phyloP scores from a whole-genome alignment of 345 rosid species.

The Eucalyptus coolabah region DNA sequence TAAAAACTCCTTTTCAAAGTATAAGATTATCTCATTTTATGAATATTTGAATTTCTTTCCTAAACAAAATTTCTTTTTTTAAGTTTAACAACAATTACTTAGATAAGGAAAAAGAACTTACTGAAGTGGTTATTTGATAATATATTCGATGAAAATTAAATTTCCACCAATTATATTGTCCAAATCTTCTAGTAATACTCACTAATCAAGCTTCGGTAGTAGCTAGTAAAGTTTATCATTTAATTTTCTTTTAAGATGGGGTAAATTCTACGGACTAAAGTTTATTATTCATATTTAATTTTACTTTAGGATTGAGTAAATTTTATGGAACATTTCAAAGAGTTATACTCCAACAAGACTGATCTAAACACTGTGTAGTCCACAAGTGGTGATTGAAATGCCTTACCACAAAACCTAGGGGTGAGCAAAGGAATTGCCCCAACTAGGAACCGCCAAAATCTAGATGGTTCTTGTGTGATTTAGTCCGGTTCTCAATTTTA shows the following conservation, averaged over 20 bases:
- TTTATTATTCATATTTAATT: not conserved
- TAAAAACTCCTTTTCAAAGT: not conserved
- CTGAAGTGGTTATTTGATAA: not conserved
- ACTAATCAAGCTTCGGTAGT: not conserved
- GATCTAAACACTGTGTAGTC: not conserved
- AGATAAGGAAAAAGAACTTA: not conserved
- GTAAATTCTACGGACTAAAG: not conserved
- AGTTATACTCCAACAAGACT: not conserved
- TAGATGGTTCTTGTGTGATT: no score
- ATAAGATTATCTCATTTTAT: not conserved
- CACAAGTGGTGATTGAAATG: not conserved
- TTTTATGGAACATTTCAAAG: not conserved
- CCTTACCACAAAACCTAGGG: no score
- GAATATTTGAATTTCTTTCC: not conserved
- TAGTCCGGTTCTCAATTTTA: accelerated
- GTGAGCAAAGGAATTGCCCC: no score
- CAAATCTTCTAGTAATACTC: not conserved
- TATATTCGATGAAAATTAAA: not conserved
- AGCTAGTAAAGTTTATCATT: not conserved
- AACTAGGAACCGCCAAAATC: no score
- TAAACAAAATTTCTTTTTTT: not conserved
- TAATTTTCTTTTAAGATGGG: not conserved
- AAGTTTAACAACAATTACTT: not conserved
- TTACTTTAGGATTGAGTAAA: not conserved
- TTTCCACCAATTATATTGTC: not conserved